Evolutionary conservation across 192 early-diverging fungal species (phyloP).

Genomic region (Dispira parvispora): DNA sequence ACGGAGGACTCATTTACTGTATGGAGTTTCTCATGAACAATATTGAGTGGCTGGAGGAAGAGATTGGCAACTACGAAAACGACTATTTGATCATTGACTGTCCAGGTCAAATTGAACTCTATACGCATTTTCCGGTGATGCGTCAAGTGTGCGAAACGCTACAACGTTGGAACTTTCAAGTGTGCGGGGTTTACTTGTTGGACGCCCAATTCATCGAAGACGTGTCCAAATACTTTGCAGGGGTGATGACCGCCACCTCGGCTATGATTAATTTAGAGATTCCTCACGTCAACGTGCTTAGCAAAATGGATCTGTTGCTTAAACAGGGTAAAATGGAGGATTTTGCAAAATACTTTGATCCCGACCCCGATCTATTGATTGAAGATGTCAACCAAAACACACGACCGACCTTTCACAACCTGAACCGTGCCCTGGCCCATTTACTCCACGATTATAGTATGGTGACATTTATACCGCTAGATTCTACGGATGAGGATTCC

Average conservation of each 20-base stretch:
- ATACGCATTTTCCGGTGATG: constrained; percentile 97
- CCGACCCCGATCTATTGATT: constrained; percentile 68
- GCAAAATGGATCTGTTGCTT: constrained; percentile 86
- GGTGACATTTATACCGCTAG: constrained; percentile 87
- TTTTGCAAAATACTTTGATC: constrained; percentile 64
- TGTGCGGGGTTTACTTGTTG: constrained; percentile 86
- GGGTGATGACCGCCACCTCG: constrained; percentile 86
- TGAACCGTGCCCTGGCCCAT: constrained; percentile 80
- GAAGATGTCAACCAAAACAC: constrained; percentile 67
- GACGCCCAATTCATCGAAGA: constrained; percentile 95
- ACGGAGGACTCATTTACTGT: constrained; percentile 93
- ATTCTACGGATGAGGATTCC: constrained; percentile 89
- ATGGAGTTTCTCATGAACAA: constrained; percentile 93
- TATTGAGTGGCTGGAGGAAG: constrained; percentile 92
- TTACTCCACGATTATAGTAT: constrained; percentile 91
- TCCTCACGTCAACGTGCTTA: constrained; percentile 97
- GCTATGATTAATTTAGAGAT: constrained; percentile 95
- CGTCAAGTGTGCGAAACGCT: constrained; percentile 53
- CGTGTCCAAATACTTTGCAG: constrained; percentile 90
- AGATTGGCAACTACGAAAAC: constrained; percentile 77
- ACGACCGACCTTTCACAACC: constrained; percentile 55
- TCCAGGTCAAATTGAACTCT: constrained; percentile 93
- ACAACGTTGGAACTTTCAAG: constrained; percentile 53
- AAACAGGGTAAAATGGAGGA: constrained; percentile 39
- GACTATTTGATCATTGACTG: constrained; percentile 97